Evolutionary conservation across 495 filamentous ascomycete genomes (phyloP).

Genomic region (Daldinia childiae): DNA sequence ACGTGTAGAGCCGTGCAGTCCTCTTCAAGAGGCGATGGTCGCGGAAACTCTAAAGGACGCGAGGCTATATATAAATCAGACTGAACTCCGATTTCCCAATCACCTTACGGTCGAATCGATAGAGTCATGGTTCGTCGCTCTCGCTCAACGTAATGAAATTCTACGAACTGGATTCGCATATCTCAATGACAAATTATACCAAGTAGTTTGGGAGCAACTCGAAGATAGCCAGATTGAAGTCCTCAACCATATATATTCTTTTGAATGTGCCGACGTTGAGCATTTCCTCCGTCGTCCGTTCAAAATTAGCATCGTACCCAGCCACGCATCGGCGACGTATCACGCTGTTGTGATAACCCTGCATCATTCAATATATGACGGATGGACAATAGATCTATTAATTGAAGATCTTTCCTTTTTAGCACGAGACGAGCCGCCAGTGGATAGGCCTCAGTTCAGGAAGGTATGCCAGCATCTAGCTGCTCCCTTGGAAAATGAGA

Average conservation of each 20-base stretch:
- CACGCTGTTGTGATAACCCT: slow-evolving; percentile 49
- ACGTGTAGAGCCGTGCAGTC: slow-evolving; percentile 68
- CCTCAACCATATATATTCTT: slow-evolving; percentile 41
- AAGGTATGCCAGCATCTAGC: slow-evolving; percentile 47
- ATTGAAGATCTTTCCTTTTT: slow-evolving; percentile 67
- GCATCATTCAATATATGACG: slow-evolving; percentile 84
- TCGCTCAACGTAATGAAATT: slow-evolving; percentile 66
- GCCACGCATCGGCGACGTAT: slow-evolving; percentile 12
- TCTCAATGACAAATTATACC: slow-evolving; percentile 61
- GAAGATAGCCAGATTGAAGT: slow-evolving; percentile 53
- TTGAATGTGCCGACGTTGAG: slow-evolving; percentile 32
- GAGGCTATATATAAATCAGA: slow-evolving; percentile 77
- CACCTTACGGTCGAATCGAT: slow-evolving; percentile 46
- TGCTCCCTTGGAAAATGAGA: slow-evolving; percentile 1
- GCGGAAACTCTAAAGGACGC: slow-evolving; percentile 66
- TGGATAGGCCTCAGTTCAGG: slow-evolving; percentile 61
- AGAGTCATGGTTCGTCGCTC: slow-evolving; percentile 57
- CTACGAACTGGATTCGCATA: slow-evolving; percentile 75
- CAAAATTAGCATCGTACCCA: slow-evolving; percentile 58
- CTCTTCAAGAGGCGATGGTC: slow-evolving; percentile 81
- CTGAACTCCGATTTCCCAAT: slow-evolving; percentile 64
- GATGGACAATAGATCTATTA: slow-evolving; percentile 82
- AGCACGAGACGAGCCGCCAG: slow-evolving; percentile 39
- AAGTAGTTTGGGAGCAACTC: slow-evolving; percentile 68
- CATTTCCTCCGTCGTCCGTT: slow-evolving; percentile 66